Evolutionary conservation across 768 basidiomycete species (phyloP).

Genomic region (Podaxis sp.): DNA sequence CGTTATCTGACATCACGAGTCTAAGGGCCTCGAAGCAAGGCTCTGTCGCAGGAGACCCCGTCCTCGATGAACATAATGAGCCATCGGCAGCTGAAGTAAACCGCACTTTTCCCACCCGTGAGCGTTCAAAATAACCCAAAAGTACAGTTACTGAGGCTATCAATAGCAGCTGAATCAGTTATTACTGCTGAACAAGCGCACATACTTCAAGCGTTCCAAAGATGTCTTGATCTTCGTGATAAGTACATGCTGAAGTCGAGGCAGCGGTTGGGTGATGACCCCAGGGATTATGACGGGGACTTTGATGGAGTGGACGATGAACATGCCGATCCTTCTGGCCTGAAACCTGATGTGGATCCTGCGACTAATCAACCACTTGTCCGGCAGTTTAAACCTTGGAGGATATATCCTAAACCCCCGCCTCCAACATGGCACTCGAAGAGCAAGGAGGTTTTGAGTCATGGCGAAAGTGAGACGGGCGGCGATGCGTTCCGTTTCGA

Average conservation of each 20-base stretch:
- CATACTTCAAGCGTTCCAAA: conserved; percentile 72
- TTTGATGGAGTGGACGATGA: conserved; percentile 71
- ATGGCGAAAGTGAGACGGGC: conserved; percentile 31
- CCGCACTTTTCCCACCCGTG: conserved; percentile 32
- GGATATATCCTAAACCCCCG: conserved; percentile 89
- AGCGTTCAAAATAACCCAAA: conserved; percentile 1
- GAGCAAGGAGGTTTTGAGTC: conserved; percentile 45
- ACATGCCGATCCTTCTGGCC: conserved; percentile 62
- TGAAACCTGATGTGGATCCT: conserved; percentile 59
- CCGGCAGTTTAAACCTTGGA: conserved; percentile 60
- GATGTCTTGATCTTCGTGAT: conserved; percentile 89
- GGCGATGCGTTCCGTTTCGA: conserved; percentile 66
- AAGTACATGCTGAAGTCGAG: conserved; percentile 90
- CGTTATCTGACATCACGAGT: conserved; percentile 41
- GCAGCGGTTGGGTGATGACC: conserved; percentile 94
- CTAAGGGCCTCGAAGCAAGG: conserved; percentile 28
- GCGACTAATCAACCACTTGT: conserved; percentile 16
- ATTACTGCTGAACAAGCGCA: conserved; percentile 47
- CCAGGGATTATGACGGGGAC: conserved; percentile 81
- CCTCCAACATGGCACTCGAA: conserved; percentile 96
- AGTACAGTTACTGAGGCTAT: not conserved
- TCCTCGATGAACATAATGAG: conserved; percentile 35
- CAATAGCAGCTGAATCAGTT: conserved; percentile 25
- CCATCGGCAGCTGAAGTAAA: conserved; percentile 17
- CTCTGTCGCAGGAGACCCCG: conserved; percentile 26